Conservation (phyloP, 192 early-diverging fungal species). For the Umbelopsis vinacea region DNA sequence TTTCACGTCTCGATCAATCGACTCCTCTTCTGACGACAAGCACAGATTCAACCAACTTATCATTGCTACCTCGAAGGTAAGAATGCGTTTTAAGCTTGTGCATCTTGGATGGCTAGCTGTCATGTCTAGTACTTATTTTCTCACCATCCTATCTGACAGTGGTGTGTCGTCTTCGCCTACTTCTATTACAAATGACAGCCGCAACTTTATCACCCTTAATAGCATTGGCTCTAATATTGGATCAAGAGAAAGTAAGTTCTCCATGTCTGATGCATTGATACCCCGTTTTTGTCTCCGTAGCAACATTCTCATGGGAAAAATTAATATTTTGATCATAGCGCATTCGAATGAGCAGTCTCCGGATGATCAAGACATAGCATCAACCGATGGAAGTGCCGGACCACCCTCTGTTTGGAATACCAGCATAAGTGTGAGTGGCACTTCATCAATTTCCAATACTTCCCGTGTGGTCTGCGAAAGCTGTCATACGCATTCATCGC, state of each 20-base stretch:
- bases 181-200: not conserved
- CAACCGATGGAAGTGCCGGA: not conserved
- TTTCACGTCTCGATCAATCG: not conserved
- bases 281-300: not conserved
- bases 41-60: not conserved
- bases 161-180: slow-evolving; percentile 1
- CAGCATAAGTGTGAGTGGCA: not conserved
- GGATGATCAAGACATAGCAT: not conserved
- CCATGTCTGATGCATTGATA: not conserved
- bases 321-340: not conserved
- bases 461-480: slow-evolving; percentile 33
- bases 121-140: too few relatives aligned
- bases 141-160: not conserved
- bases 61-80: not conserved
- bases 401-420: not conserved
- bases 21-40: not conserved
- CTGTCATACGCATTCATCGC: slow-evolving; percentile 36
- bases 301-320: not conserved
- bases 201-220: too few relatives aligned
- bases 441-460: not conserved
- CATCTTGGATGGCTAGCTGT: too few relatives aligned
- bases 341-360: not conserved
- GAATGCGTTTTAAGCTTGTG: too few relatives aligned
- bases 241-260: too few relatives aligned
- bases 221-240: too few relatives aligned